Conservation (phyloP, 176 grass and related monocot genomes). For the Cenchrus purpureus region DNA sequence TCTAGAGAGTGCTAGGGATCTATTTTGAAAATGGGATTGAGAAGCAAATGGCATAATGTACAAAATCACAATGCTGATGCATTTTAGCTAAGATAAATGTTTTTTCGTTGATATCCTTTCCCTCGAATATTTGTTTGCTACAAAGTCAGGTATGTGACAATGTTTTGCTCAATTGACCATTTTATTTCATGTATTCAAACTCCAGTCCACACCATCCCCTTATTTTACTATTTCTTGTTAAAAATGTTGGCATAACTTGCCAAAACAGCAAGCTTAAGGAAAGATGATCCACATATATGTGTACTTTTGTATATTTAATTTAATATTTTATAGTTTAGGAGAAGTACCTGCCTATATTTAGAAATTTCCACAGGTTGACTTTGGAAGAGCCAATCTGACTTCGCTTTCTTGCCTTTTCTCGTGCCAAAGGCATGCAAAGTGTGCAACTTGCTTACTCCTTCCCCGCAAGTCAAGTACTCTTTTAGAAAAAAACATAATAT, state of each 20-base stretch:
- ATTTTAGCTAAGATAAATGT: neutral
- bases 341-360: conserved; percentile 2
- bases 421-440: neutral
- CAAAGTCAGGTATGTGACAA: neutral
- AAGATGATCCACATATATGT: neutral
- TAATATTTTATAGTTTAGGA: neutral
- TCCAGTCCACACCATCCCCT: no score
- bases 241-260: neutral
- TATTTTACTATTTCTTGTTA: neutral
- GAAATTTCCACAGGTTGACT: conserved; percentile 24
- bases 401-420: neutral
- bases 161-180: neutral
- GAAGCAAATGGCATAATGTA: neutral
- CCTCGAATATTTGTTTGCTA: neutral
- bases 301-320: neutral
- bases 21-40: conserved; percentile 1
- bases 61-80: neutral
- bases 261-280: neutral
- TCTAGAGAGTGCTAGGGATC: conserved; percentile 13
- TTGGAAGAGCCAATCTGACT: conserved; percentile 6
- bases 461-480: neutral
- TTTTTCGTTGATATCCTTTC: neutral
- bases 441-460: neutral
- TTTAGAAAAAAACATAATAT: no score
- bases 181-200: neutral